Base-by-base conservation (phyloP, 768 basidiomycete species). In the Pleurotus djamor region DNA sequence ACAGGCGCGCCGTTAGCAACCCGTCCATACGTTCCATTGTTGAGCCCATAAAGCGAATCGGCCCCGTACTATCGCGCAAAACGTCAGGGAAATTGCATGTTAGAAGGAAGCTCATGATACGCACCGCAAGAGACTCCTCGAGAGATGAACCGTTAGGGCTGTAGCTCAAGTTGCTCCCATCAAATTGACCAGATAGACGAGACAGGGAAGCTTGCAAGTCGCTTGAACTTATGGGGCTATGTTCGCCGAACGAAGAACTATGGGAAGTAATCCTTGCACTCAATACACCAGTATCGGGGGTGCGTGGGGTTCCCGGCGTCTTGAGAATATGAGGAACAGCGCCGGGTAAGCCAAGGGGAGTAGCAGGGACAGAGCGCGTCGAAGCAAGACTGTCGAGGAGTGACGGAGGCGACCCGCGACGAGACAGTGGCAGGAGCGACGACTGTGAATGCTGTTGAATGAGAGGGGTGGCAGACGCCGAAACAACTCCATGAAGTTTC, bases 331-430 rank as follows among this genome's bases (percentile, higher is more conserved):
- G 80, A 9, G 75, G 66, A 4, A 72, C 72, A 44, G 77, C 78
- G 47, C 77, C 79, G 12, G 84, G 64, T n/a, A 87, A 72, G 8
- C 82, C 83, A 5, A 92, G 71, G 17, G 92, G 92, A 3, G 92
- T 93, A 1, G 89, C 91, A 50, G 92, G 92, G 17, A 94, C 92
- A 43, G 92, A 94, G 59, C 91, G 88, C 35, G 89, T 83, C 35
- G 86, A 79, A 37, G 81, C 81, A 57, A 90, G 70, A 55, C 75
- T 78, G 57, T 92, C 90, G 17, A 88, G 72, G 14, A 84, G 68
- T 55, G 82, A 82, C 10, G 85, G 85, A 35, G 92, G 91, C 13
- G 92, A 93, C 17, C 87, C 84, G 45, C 90, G 83, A 59, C 91
- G 87, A 17, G 90, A 90, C 9, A 78, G 70, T 0, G 89, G 82